A percentile compares a stretch with the other conserved stretches of the same genome.
Conservation (phyloP, 2,329 filamentous ascomycete genomes). For the Akanthomyces lecanii region DNA sequence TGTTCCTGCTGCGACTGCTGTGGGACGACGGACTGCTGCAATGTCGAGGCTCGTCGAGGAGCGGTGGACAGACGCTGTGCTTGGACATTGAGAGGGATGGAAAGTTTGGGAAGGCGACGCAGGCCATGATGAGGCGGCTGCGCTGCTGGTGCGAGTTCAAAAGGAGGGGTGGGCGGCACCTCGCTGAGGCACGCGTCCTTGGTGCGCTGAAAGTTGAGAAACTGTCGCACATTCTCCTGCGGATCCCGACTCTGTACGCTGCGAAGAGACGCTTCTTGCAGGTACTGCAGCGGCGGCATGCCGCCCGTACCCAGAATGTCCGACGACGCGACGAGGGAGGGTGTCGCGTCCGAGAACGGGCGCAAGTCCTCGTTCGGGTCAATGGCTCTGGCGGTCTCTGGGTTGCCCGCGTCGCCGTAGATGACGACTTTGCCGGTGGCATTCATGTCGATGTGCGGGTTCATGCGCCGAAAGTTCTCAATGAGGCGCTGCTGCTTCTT, state of each 20-base stretch:
- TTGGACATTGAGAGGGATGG: slow-evolving; percentile 47
- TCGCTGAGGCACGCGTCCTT: slow-evolving; percentile 40
- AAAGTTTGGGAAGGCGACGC: slow-evolving; percentile 57
- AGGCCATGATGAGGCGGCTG: slow-evolving; percentile 47
- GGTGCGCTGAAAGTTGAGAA: slow-evolving; percentile 75
- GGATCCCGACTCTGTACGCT: slow-evolving; percentile 70
- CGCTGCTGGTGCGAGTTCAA: slow-evolving; percentile 52
- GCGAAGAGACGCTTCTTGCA: slow-evolving; percentile 70
- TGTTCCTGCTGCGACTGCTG: slow-evolving; percentile 21
- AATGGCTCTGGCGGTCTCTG: slow-evolving; percentile 56
- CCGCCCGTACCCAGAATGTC: slow-evolving; percentile 74
- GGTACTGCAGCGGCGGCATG: slow-evolving; percentile 59
- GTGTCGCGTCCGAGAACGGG: slow-evolving; percentile 69
- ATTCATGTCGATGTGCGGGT: slow-evolving; percentile 57
- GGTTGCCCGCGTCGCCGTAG: slow-evolving; percentile 74
- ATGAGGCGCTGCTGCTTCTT: slow-evolving; percentile 75
- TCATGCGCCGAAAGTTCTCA: slow-evolving; percentile 68
- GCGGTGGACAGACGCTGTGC: slow-evolving; percentile 26
- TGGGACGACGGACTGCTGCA: slow-evolving; percentile 22
- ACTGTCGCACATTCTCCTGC: slow-evolving; percentile 90
- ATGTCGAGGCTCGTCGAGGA: slow-evolving; percentile 24
- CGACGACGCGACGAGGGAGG: slow-evolving; percentile 85
- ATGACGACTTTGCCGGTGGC: slow-evolving; percentile 68
- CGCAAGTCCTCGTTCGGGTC: slow-evolving; percentile 52
- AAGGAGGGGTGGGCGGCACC: slow-evolving; percentile 66